A percentile compares a stretch with the other conserved stretches of the same genome.
phyloP scores from a whole-genome alignment of 768 basidiomycete genomes.

The Naganishia randhawae region DNA sequence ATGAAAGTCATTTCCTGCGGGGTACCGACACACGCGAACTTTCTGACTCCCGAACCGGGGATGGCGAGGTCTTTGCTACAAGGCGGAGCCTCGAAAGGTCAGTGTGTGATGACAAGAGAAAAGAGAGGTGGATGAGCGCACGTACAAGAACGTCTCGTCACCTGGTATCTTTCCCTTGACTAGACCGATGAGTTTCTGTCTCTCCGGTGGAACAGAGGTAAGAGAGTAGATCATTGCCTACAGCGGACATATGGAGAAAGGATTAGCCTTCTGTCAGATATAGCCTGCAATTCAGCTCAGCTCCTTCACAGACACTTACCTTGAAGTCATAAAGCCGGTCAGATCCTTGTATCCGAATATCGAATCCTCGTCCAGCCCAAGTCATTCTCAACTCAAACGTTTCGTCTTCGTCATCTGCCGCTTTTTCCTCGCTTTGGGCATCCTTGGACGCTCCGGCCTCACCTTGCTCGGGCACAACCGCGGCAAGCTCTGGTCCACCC shows the following conservation, averaged over 20 bases:
- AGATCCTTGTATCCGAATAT: background rate
- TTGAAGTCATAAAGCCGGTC: conserved; percentile 15
- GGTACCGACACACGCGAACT: conserved; percentile 80
- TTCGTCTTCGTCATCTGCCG: conserved; percentile 5
- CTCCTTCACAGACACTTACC: too few relatives aligned
- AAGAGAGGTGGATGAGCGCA: background rate
- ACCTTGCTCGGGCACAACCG: background rate
- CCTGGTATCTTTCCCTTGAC: conserved; percentile 76
- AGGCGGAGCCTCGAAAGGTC: background rate
- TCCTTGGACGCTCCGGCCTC: background rate
- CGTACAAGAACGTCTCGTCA: conserved; percentile 65
- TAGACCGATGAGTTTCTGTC: conserved; percentile 82
- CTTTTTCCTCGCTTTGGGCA: background rate
- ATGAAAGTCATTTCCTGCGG: conserved; percentile 81
- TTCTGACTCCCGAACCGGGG: conserved; percentile 57
- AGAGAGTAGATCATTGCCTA: conserved; percentile 64
- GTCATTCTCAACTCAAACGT: conserved; percentile 16
- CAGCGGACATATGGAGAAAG: too few relatives aligned
- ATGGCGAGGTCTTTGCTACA: conserved; percentile 62
- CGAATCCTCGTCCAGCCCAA: conserved; percentile 13
- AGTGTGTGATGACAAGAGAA: conserved; percentile 13
- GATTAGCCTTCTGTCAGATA: too few relatives aligned
- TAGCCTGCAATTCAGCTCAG: too few relatives aligned
- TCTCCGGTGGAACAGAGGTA: conserved; percentile 74
- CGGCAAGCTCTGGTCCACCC: background rate